phyloP scores from a whole-genome alignment of 1,284 basidiomycete species.

The Cryptococcus sp. region DNA sequence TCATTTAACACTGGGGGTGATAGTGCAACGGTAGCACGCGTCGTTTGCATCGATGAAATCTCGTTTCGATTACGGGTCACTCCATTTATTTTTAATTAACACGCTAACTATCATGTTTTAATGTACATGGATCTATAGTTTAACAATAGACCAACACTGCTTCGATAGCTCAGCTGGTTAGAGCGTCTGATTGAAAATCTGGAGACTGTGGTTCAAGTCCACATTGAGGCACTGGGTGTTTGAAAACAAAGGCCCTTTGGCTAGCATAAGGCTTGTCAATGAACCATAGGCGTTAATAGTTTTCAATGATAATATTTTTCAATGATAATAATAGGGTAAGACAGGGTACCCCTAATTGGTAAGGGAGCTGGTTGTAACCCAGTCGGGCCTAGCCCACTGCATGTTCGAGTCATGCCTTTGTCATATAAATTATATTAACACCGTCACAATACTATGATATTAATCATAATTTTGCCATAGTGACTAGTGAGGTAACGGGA shows the following conservation, averaged over 20 bases:
- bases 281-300: no score
- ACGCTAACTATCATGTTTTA: no score
- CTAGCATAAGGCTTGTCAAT: no score
- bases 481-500: slow-evolving; percentile 10
- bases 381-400: background rate
- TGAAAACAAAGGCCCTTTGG: no score
- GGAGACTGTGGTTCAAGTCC: slow-evolving; percentile 16
- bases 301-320: no score
- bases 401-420: background rate
- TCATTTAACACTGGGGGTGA: no score
- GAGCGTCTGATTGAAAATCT: slow-evolving; percentile 20
- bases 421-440: slow-evolving; percentile 3
- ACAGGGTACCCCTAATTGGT: slow-evolving; percentile 3
- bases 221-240: slow-evolving; percentile 1
- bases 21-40: no score
- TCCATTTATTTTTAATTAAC: no score
- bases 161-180: slow-evolving; percentile 18
- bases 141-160: slow-evolving; percentile 3
- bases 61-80: no score
- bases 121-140: no score
- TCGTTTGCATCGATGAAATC: no score
- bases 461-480: background rate
- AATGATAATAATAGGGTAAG: no score
- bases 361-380: slow-evolving; percentile 4
- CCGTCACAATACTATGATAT: background rate